Base-by-base conservation (phyloP, 768 basidiomycete species). In the Phallus indusiatus region DNA sequence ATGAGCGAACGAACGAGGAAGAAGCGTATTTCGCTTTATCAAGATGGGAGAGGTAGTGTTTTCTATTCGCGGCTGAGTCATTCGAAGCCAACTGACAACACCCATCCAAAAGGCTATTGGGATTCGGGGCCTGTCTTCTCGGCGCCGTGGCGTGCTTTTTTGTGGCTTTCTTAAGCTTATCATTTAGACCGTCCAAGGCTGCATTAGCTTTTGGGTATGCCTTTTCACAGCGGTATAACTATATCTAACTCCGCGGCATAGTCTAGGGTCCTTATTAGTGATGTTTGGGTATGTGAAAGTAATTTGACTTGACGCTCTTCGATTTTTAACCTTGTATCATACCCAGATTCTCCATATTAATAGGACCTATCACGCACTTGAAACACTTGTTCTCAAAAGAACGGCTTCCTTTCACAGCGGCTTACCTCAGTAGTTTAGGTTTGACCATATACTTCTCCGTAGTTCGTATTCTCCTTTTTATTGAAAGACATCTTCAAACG, bases 141-240 rank as follows among this genome's bases (percentile, higher is more conserved):
- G 96, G 96, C 6, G 95, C 94, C 1, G 84, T 84, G 17, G 90
- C 93, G 2, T 99, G 96, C 74, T 96, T 97, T 76, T 84, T 88
- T 64, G 85, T 96, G 46, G 83, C 91, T 16, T 97, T 96, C 73
- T 69, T 94, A 55, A 90, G 89, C 1, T 75, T 94, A 37, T 86
- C 90, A 0, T 54, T 88, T 36, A 88, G 89, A 55, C 92, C 93
- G 16, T 77, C 88, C 17, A 96, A 97, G 73, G 97, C 96, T 69
- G 94, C 92, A 0, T 75, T 94, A 47, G 81, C 91, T 1, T 91
- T 94, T 71, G 92, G 89, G 81, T 85, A 66, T 47, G 71, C 51
- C 17, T n/a, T 56, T 20, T 65, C 53, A 22, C 24, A 56, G 1
- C 18, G 14, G 17, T 33, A 22, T 6, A 22, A 50, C 64, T 54